Conservation (phyloP, 495 filamentous ascomycete genomes). For the Lasiosphaeria miniovina region DNA sequence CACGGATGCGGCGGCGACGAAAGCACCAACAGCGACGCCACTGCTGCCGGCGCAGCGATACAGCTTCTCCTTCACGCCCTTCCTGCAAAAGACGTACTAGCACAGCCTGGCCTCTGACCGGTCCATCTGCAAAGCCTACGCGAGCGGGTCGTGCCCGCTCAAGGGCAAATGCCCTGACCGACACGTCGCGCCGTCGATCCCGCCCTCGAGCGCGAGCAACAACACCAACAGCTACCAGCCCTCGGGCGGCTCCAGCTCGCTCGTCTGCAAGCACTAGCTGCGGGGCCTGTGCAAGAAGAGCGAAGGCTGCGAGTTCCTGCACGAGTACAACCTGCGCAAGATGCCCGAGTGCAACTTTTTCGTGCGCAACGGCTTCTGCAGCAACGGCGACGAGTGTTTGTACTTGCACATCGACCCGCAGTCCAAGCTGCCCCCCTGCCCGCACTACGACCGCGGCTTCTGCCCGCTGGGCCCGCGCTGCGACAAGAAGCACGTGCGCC, state of each 20-base stretch:
- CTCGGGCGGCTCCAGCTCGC: constrained; percentile 51
- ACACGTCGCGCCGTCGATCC: constrained; percentile 23
- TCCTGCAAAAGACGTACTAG: constrained; percentile 70
- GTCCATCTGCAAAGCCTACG: constrained; percentile 74
- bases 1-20: constrained; percentile 9
- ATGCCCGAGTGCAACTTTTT: constrained; percentile 98
- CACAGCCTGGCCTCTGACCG: constrained; percentile 71
- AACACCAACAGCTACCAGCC: background rate
- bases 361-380: constrained; percentile 84
- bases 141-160: constrained; percentile 70
- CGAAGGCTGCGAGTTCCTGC: constrained; percentile 88
- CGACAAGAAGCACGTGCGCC: constrained; percentile 77
- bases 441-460: constrained; percentile 94
- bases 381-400: constrained; percentile 93
- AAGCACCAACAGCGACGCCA: constrained; percentile 19
- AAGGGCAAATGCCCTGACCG: constrained; percentile 71
- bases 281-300: constrained; percentile 97
- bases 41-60: too few species aligned
- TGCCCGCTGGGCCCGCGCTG: constrained; percentile 86
- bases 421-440: constrained; percentile 75
- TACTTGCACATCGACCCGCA: constrained; percentile 92
- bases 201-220: too few species aligned
- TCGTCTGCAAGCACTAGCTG: constrained; percentile 99
- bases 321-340: constrained; percentile 96
- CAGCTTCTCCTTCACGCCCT: constrained; percentile 71